Evolutionary conservation across 345 rosid genomes (phyloP).

Genomic region (Cochlearia excelsa): DNA sequence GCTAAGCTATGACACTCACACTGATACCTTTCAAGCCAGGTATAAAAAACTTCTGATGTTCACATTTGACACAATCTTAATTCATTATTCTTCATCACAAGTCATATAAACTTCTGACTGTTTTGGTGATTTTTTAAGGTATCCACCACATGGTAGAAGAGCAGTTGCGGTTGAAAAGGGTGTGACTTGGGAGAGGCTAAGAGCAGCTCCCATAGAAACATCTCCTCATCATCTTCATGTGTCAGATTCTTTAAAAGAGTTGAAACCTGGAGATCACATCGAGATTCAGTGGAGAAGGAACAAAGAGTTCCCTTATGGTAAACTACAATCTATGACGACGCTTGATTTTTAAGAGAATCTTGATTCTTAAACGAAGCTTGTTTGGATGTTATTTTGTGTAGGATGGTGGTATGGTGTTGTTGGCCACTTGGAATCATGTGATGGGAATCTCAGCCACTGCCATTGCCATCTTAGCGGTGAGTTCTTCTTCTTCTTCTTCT

Average conservation of each 20-base stretch:
- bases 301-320: conserved; percentile 88
- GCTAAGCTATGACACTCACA: conserved; percentile 63
- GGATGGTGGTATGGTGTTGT: conserved; percentile 98
- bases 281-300: conserved; percentile 98
- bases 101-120: conserved; percentile 26
- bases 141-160: conserved; percentile 76
- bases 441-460: conserved; percentile 63
- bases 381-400: conserved; percentile 32
- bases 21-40: conserved; percentile 88
- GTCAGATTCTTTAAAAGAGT: conserved; percentile 64
- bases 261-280: conserved; percentile 78
- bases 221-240: conserved; percentile 63
- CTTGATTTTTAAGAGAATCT: not conserved
- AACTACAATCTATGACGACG: conserved; percentile 2
- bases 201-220: conserved; percentile 69
- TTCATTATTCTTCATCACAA: conserved; percentile 7
- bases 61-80: not conserved
- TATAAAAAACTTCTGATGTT: conserved; percentile 25
- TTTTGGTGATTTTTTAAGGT: conserved; percentile 40
- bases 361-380: conserved; percentile 10
- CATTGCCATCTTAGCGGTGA: conserved; percentile 61
- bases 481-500: conserved; percentile 13
- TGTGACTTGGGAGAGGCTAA: conserved; percentile 76
- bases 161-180: conserved; percentile 53
- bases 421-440: conserved; percentile 86